Conservation (phyloP, 1,139 yeast species). For the Blastobotrys illinoisensis region DNA sequence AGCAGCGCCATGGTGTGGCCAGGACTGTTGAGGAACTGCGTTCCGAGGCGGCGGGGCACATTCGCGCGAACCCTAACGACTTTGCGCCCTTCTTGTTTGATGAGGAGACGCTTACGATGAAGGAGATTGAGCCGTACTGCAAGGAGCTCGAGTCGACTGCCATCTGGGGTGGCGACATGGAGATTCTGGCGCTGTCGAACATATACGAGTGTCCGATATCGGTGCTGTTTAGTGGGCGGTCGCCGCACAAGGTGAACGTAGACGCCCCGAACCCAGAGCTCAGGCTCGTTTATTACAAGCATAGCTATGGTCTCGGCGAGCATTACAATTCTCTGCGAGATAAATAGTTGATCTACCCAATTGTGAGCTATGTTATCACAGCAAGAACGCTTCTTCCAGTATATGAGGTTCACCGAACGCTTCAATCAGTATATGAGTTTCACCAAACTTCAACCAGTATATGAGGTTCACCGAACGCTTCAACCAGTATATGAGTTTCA, state of each 20-base stretch:
- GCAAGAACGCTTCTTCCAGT: too few relatives aligned
- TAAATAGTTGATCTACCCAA: too few relatives aligned
- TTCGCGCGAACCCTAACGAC: slow-evolving; percentile 57
- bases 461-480: too few relatives aligned
- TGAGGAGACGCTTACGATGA: slow-evolving; percentile 57
- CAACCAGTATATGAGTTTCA: too few relatives aligned
- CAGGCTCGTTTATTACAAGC: slow-evolving; percentile 75
- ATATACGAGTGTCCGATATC: slow-evolving; percentile 66
- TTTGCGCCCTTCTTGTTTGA: slow-evolving; percentile 80
- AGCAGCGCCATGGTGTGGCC: slow-evolving; percentile 42
- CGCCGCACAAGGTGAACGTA: slow-evolving; percentile 56
- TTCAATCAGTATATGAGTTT: too few relatives aligned
- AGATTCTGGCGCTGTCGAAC: slow-evolving; percentile 71
- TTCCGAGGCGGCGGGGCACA: slow-evolving; percentile 58
- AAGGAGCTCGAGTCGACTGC: slow-evolving; percentile 64
- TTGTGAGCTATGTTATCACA: too few relatives aligned
- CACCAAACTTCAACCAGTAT: too few relatives aligned
- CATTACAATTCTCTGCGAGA: slow-evolving; percentile 85
- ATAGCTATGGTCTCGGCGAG: slow-evolving; percentile 85
- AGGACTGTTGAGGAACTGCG: slow-evolving; percentile 53
- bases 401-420: too few relatives aligned
- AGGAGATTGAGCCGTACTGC: slow-evolving; percentile 66
- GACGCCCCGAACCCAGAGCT: slow-evolving; percentile 43
- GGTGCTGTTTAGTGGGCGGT: slow-evolving; percentile 70
- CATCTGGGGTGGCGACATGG: slow-evolving; percentile 96